Evolutionary conservation across 2,329 filamentous ascomycete genomes (phyloP).

Genomic region (Xylaria arbuscula): DNA sequence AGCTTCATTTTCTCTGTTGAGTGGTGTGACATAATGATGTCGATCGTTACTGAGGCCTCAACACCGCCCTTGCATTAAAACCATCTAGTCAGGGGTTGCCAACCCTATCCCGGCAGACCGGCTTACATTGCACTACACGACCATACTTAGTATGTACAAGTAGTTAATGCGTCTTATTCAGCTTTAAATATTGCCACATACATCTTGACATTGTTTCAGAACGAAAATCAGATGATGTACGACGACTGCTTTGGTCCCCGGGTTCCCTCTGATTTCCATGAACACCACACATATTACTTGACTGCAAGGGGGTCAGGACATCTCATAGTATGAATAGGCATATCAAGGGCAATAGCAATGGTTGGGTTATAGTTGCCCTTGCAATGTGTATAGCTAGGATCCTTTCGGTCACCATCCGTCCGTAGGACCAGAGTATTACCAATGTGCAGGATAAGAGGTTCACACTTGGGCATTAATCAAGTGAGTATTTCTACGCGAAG

Average conservation of each 20-base stretch:
- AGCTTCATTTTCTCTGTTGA: not conserved
- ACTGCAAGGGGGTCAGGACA: not conserved
- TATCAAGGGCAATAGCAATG: too few relatives aligned
- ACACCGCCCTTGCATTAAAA: constrained; percentile 18
- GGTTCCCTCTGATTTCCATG: not conserved
- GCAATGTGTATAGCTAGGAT: not conserved
- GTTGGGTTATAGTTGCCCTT: not conserved
- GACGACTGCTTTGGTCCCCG: not conserved
- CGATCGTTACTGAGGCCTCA: constrained; percentile 20
- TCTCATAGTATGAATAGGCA: not conserved
- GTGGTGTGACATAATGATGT: constrained; percentile 4
- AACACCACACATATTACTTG: not conserved
- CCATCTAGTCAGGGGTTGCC: constrained; percentile 1
- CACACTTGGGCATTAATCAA: too few relatives aligned
- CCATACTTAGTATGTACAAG: not conserved
- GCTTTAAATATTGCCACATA: not conserved
- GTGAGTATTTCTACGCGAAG: too few relatives aligned
- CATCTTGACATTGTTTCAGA: not conserved
- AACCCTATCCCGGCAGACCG: not conserved
- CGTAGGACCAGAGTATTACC: not conserved
- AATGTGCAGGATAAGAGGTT: not conserved
- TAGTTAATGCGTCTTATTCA: not conserved
- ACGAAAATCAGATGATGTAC: not conserved
- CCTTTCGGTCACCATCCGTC: not conserved
- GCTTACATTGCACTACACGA: not conserved